A percentile compares a stretch with the other conserved stretches of the same genome.
These are phyloP conservation scores for Lyophyllum atratum DNA, from an alignment of 768 basidiomycete species.

Conservation along the genomic window DNA sequence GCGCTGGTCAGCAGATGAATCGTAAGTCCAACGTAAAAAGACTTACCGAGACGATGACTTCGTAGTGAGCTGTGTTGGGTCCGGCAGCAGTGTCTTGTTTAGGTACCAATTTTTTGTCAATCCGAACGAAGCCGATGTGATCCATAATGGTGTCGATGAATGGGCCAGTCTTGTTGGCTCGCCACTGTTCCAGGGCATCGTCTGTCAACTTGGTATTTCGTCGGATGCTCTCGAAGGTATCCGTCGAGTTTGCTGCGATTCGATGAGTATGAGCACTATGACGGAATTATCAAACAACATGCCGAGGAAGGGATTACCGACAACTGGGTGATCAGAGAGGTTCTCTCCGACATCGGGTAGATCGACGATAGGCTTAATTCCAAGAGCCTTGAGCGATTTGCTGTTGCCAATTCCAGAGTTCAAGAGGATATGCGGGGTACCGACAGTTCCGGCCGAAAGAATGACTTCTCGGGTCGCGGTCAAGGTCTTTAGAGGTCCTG, in stretches of 20 bases:
- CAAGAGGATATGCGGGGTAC: slow-evolving; percentile 31
- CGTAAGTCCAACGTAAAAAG: neutral
- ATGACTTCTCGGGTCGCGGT: slow-evolving; percentile 35
- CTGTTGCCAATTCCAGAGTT: slow-evolving; percentile 36
- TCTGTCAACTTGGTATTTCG: neutral
- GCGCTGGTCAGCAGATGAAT: neutral
- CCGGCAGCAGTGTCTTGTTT: slow-evolving; percentile 33
- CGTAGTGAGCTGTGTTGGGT: slow-evolving; percentile 33
- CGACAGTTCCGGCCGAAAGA: slow-evolving; percentile 34
- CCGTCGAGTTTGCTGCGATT: neutral
- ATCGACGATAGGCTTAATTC: slow-evolving; percentile 25
- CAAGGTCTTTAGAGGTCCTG: slow-evolving; percentile 11
- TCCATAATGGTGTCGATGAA: neutral
- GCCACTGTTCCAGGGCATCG: neutral
- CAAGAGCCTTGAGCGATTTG: slow-evolving; percentile 16
- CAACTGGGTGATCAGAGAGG: slow-evolving; percentile 34
- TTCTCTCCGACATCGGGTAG: slow-evolving; percentile 40
- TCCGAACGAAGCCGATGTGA: neutral
- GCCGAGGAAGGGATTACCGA: slow-evolving; percentile 3
- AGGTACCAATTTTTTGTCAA: slow-evolving; percentile 1
- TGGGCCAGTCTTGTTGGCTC: neutral
- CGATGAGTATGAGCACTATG: neutral
- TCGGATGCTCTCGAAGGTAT: neutral
- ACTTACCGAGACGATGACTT: slow-evolving; percentile 31
- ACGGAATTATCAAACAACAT: neutral